These are phyloP conservation scores for Linnemannia schmuckeri DNA, from an alignment of 192 early-diverging fungal species.

Conservation along the genomic window DNA sequence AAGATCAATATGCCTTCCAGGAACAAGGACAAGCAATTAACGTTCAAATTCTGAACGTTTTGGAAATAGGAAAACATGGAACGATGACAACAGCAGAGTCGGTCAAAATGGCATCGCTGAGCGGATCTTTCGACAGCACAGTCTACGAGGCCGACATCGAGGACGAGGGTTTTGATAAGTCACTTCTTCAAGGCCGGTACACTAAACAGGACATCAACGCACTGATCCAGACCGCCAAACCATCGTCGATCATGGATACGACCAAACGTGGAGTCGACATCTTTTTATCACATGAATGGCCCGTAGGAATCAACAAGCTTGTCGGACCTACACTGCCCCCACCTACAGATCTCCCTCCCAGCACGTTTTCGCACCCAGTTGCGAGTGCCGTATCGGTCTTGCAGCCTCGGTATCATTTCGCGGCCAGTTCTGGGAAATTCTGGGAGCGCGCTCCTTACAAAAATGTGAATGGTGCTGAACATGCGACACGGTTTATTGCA, in stretches of 20 bases:
- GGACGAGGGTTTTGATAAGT: constrained; percentile 25
- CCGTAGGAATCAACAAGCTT: constrained; percentile 61
- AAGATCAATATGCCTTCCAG: not conserved
- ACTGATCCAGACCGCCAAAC: constrained; percentile 33
- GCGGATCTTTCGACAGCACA: constrained; percentile 57
- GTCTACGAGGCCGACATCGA: constrained; percentile 36
- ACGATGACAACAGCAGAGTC: constrained; percentile 70
- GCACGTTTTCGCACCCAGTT: constrained; percentile 50
- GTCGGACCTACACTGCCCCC: constrained; percentile 11
- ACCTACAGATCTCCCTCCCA: constrained; percentile 8
- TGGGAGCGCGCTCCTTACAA: constrained; percentile 90
- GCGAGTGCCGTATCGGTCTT: constrained; percentile 61
- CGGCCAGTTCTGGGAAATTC: constrained; percentile 73
- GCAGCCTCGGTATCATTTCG: constrained; percentile 94
- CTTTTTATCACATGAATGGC: constrained; percentile 89
- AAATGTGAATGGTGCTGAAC: constrained; percentile 64
- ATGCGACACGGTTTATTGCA: constrained; percentile 89
- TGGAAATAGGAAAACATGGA: constrained; percentile 55
- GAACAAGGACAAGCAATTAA: not conserved
- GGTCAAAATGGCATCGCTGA: constrained; percentile 72
- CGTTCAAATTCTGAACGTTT: not conserved
- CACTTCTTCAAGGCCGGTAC: constrained; percentile 34
- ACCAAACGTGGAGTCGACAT: constrained; percentile 75
- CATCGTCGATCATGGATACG: constrained; percentile 50
- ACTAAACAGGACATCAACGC: constrained; percentile 45